These are phyloP conservation scores for Acrodontium crateriforme DNA, from an alignment of 2,329 filamentous ascomycete genomes.

Conservation along the genomic window DNA sequence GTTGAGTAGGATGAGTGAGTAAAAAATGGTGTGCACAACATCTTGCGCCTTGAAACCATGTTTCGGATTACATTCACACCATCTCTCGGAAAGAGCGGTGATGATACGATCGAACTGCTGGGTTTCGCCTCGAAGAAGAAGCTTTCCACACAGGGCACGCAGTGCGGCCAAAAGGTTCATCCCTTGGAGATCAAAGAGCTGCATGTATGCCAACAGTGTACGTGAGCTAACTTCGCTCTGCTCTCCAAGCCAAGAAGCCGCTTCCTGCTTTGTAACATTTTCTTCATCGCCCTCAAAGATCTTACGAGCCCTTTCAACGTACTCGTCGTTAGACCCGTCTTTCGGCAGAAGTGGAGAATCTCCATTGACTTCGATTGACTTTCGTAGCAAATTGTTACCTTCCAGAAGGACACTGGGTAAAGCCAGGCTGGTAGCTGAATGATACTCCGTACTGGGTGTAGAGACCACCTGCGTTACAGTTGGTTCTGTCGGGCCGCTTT, in stretches of 20 bases:
- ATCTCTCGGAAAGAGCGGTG: conserved; percentile 74
- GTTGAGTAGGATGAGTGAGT: conserved; percentile 87
- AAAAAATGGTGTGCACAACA: conserved; percentile 93
- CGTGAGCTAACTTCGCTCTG: conserved; percentile 37
- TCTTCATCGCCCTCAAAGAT: conserved; percentile 79
- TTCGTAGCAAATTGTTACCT: conserved; percentile 26
- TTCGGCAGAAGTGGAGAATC: too few relatives aligned
- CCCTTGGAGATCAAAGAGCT: conserved; percentile 73
- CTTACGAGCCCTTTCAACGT: conserved; percentile 62
- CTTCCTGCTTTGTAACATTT: conserved; percentile 63
- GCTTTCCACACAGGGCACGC: conserved; percentile 64
- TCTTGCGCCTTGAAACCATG: conserved; percentile 91
- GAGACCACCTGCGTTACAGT: too few relatives aligned
- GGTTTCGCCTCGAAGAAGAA: conserved; percentile 79
- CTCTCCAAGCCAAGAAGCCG: conserved; percentile 81
- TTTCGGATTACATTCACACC: conserved; percentile 84
- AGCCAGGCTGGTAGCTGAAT: conserved; percentile 11
- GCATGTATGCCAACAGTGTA: conserved; percentile 71
- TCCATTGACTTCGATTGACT: conserved; percentile 18
- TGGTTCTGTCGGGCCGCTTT: too few relatives aligned
- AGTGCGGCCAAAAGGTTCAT: conserved; percentile 68
- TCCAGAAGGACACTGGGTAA: conserved; percentile 33
- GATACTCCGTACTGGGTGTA: conserved; percentile 6
- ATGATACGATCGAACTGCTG: conserved; percentile 94
- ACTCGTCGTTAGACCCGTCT: too few relatives aligned